phyloP scores from a whole-genome alignment of 768 basidiomycete species.

The Tulasnella sp. region DNA sequence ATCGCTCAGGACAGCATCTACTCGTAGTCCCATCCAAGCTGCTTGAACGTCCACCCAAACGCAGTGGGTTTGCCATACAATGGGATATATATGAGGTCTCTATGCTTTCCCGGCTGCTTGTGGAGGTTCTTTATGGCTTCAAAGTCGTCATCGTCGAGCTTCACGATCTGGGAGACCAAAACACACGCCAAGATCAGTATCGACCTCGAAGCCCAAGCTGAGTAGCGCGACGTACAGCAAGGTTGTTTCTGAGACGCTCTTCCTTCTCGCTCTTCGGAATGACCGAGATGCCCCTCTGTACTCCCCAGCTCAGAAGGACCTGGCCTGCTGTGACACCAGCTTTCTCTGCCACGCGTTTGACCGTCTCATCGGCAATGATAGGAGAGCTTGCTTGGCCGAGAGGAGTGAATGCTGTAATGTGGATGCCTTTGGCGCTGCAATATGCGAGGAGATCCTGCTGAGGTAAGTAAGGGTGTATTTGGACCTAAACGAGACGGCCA shows the following conservation, averaged over 20 bases:
- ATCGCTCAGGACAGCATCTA: neutral
- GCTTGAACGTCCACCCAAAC: neutral
- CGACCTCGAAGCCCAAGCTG: neutral
- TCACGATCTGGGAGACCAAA: neutral
- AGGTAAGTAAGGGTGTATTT: constrained; percentile 68
- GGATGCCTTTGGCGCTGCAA: constrained; percentile 56
- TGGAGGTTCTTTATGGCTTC: neutral
- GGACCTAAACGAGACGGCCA: constrained; percentile 70
- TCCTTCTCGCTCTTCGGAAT: no score
- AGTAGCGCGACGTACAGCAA: neutral
- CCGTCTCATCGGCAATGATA: constrained; percentile 28
- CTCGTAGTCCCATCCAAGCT: no score
- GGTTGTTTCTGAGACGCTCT: constrained; percentile 9
- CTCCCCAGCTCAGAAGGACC: constrained; percentile 74
- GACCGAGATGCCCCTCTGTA: constrained; percentile 58
- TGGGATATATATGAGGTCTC: neutral
- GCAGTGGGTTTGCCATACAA: neutral
- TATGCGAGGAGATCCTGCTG: constrained; percentile 64
- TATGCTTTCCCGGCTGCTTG: neutral
- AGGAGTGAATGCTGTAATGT: constrained; percentile 56
- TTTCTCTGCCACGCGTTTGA: constrained; percentile 50
- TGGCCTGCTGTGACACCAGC: constrained; percentile 55
- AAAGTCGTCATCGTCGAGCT: neutral
- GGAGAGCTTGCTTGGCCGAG: constrained; percentile 34
- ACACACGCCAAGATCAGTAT: neutral